phyloP scores from a whole-genome alignment of 495 filamentous ascomycete species.

The Wilcoxina mikolae region DNA sequence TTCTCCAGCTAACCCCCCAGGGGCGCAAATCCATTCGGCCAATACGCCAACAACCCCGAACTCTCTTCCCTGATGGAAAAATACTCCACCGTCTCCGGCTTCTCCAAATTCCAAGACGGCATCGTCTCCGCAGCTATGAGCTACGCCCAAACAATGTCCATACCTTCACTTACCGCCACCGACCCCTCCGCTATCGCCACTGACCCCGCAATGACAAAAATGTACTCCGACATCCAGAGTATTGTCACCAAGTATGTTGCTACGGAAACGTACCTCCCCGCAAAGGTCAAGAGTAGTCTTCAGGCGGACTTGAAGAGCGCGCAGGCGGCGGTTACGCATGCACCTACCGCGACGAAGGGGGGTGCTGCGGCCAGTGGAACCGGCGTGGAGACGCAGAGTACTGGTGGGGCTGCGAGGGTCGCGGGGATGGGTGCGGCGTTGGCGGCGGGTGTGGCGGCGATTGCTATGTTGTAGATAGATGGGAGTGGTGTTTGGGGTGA shows the following conservation, averaged over 20 bases:
- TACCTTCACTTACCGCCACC: neutral
- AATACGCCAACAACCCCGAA: neutral
- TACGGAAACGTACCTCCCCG: neutral
- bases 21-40: neutral
- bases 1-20: neutral
- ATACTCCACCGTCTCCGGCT: conserved; percentile 1
- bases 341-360: neutral
- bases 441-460: neutral
- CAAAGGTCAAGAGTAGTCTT: neutral
- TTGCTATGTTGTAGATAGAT: neutral
- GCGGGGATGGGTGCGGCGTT: neutral
- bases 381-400: neutral
- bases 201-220: neutral
- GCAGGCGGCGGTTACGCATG: neutral
- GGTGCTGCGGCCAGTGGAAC: neutral
- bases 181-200: neutral
- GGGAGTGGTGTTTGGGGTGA: too few relatives aligned
- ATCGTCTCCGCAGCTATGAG: neutral
- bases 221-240: neutral
- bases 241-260: neutral
- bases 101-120: neutral
- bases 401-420: neutral
- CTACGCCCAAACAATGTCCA: neutral
- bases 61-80: neutral
- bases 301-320: neutral